A percentile compares a stretch with the other conserved stretches of the same genome.
These are phyloP conservation scores for Chlamydomonas sp. DNA, from an alignment of 139 green algal species.

Conservation along the genomic window DNA sequence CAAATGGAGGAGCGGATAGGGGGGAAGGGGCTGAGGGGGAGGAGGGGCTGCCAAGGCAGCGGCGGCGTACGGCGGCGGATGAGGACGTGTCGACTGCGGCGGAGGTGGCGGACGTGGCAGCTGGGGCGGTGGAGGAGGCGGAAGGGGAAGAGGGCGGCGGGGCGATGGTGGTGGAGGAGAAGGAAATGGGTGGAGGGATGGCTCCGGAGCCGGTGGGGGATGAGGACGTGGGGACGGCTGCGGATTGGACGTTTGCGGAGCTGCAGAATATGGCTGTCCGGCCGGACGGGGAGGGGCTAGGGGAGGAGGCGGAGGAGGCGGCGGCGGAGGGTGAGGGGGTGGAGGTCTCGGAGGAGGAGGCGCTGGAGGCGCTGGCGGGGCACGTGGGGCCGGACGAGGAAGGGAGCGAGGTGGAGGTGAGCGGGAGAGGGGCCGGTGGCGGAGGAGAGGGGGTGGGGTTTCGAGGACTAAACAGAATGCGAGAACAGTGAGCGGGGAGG, in stretches of 20 bases:
- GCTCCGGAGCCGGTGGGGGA: constrained; percentile 17
- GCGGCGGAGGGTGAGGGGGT: not conserved
- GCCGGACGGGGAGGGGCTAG: not conserved
- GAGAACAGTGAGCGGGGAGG: too few relatives aligned
- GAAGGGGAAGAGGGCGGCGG: constrained; percentile 5
- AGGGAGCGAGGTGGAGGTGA: constrained; percentile 34
- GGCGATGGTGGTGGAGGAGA: not conserved
- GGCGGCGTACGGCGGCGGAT: not conserved
- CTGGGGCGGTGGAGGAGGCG: constrained; percentile 18
- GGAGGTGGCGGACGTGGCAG: constrained; percentile 20
- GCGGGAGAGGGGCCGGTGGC: not conserved
- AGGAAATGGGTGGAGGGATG: not conserved
- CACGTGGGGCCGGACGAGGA: constrained; percentile 43
- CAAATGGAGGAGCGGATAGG: not conserved
- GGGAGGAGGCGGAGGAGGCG: constrained; percentile 21
- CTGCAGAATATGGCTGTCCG: constrained; percentile 28
- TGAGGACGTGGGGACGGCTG: constrained; percentile 24
- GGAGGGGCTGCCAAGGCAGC: constrained; percentile 6
- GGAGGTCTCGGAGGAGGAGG: constrained; percentile 36
- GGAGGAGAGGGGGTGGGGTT: not conserved
- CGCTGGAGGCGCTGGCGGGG: constrained; percentile 11
- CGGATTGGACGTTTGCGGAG: constrained; percentile 38
- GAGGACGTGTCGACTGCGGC: constrained; percentile 17
- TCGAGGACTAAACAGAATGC: too few relatives aligned
- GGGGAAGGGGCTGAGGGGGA: not conserved